Conservation (phyloP, 805 yeast genomes). For the Zygoascus flipseniorum region DNA sequence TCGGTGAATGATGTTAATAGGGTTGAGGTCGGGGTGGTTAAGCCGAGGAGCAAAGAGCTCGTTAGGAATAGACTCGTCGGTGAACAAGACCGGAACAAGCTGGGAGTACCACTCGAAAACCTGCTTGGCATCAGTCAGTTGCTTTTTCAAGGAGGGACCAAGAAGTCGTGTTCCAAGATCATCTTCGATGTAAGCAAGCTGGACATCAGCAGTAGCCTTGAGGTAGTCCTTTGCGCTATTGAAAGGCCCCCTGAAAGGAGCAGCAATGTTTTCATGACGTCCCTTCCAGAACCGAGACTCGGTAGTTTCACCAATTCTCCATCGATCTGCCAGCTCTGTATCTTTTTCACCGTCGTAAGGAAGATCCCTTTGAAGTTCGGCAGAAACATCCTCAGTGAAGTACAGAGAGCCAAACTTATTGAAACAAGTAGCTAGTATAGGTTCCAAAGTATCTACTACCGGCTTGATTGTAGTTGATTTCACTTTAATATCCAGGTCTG, state of each 20-base stretch:
- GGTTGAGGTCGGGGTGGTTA: slow-evolving; percentile 78
- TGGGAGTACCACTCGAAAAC: slow-evolving; percentile 53
- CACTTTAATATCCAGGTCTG: slow-evolving; percentile 45
- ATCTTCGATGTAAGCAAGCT: slow-evolving; percentile 50
- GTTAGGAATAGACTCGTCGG: neutral
- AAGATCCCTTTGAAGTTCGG: slow-evolving; percentile 33
- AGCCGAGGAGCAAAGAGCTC: slow-evolving; percentile 65
- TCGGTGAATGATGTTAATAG: slow-evolving; percentile 68
- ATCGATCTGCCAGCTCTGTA: slow-evolving; percentile 49
- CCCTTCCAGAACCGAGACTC: slow-evolving; percentile 74
- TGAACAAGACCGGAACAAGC: slow-evolving; percentile 37
- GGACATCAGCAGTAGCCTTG: slow-evolving; percentile 54
- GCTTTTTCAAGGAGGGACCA: slow-evolving; percentile 25
- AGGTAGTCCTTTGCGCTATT: slow-evolving; percentile 55
- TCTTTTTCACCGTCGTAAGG: slow-evolving; percentile 59
- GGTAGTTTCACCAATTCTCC: slow-evolving; percentile 86
- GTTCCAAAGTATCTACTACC: slow-evolving; percentile 55
- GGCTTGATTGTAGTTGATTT: slow-evolving; percentile 56
- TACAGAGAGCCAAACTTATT: slow-evolving; percentile 75
- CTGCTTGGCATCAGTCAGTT: slow-evolving; percentile 36
- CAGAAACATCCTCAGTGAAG: slow-evolving; percentile 59
- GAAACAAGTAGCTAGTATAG: slow-evolving; percentile 50
- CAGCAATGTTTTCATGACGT: slow-evolving; percentile 42
- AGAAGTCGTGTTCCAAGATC: slow-evolving; percentile 32
- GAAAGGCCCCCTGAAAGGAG: slow-evolving; percentile 72